Evolutionary conservation across 306 rosid genomes (phyloP), one percentile per base, ranked within the genome.

Genomic region (Malus asiatica): DNA sequence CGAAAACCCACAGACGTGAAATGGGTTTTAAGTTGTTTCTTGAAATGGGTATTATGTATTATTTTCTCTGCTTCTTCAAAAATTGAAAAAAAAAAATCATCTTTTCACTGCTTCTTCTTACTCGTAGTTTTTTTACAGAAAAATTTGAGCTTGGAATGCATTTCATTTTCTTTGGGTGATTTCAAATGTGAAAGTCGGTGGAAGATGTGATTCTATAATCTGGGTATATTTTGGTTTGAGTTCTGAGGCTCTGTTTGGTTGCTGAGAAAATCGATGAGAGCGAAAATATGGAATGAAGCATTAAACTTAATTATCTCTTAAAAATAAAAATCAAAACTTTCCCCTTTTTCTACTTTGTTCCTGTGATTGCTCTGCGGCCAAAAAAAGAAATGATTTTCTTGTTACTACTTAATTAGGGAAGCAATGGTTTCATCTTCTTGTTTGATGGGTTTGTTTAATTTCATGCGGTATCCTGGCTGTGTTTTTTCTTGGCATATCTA

Each of bases 191-290:
- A 48, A 68, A 55, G n/a, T 73, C 33, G 18, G 64, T 78, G 65
- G 76, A 68, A 80, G 45, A 25, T 59, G 69, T 72, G 76, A 42
- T 73, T 77, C 46, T 80, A 53, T 68, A 75, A 77, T 77, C 79
- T 70, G 80, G 84, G 81, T 76, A 57, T 71, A 60, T 74, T 65
- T 84, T 80, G 44, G 79, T 69, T 71, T 65, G 74, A 64, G 77
- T 73, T 79, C 74, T 78, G 53, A 55, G 71, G 58, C 77, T 64
- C 61, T 64, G 68, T 78, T 72, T 78, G 67, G 72, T 53, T 58
- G 12, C 35, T 38, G 72, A 45, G 78, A 62, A 74, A 62, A 63
- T 48, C 20, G 70, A 71, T 5, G 53, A 61, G 64, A 63, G 16
- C 35, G 23, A 63, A 71, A 40, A 40, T 42, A 40, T 9, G 45